Evolutionary conservation across 768 basidiomycete species (phyloP), one percentile per base, ranked within the genome.

Genomic region (Butyriboletus loyo): DNA sequence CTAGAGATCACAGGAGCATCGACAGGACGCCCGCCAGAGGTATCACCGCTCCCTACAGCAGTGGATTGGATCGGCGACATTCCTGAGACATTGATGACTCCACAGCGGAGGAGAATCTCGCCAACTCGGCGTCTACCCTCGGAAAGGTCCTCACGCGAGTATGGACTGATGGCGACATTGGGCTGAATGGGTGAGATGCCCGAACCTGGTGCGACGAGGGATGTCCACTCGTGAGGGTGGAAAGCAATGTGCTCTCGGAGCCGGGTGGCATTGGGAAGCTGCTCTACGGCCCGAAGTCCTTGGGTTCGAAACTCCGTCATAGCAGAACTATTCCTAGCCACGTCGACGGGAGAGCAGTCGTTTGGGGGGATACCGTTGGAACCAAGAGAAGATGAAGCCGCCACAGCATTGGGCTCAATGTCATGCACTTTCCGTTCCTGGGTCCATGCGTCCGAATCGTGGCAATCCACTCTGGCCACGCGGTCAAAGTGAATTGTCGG

Each of bases 371-470:
- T 25, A 25, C 37, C 28, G 49, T 58, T 48, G 40, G 45, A 49
- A 40, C 40, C 50, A 49, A 54, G 53, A 49, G 58, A 43, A 38
- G 55, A 35, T 21, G 58, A 53, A 35, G 47, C 30, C 13, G 35
- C 46, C 35, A 46, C 55, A 54, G 46, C 55, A 50, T 37, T 38
- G 38, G 42, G 24, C 40, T 46, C 46, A 21, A 38, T 52, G 54
- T 58, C 55, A 38, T 50, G 57, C 34, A 36, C 38, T 31, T 49
- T 40, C 24, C 37, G 32, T 47, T 54, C 50, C 22, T 34, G 46
- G 13, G 40, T 10, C 55, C 69, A 71, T 53, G 67, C 47, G 51
- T 55, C 53, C 28, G 28, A 58, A 54, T 67, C 67, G 66, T 69
- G 69, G 67, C 47, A 11, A 46, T 43, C 42, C 46, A 38, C 45